A percentile compares a stretch with the other conserved stretches of the same genome.
These are phyloP conservation scores for Themeda triandra DNA, from an alignment of 176 grass and related monocot genomes.

Conservation along the genomic window DNA sequence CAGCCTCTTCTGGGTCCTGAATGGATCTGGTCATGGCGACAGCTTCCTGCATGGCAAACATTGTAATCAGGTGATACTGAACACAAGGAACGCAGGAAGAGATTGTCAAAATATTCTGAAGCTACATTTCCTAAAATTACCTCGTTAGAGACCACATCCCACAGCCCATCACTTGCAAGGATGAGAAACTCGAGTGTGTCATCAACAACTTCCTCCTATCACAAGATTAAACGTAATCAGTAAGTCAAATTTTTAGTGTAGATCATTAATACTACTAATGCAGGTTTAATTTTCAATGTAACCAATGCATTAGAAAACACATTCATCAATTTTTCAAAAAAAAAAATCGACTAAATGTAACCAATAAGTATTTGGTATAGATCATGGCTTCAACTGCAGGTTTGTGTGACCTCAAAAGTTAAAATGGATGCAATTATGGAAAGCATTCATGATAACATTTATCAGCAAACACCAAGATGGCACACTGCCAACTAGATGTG, in stretches of 20 bases:
- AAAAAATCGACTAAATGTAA: not conserved
- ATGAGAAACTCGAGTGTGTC: constrained; percentile 54
- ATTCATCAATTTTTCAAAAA: not conserved
- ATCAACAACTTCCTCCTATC: constrained; percentile 52
- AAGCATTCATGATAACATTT: not conserved
- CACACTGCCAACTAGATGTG: not conserved
- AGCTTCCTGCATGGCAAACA: constrained; percentile 40
- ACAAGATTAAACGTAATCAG: not conserved
- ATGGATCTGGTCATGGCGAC: constrained; percentile 49
- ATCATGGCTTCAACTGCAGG: not conserved
- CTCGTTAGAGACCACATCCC: constrained; percentile 66
- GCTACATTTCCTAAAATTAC: constrained; percentile 14
- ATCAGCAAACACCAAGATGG: not conserved
- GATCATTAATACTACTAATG: not conserved
- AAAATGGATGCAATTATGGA: not conserved
- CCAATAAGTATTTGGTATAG: not conserved
- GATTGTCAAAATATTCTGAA: not conserved
- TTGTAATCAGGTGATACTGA: not conserved
- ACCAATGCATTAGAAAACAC: not conserved
- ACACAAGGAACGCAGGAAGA: not conserved
- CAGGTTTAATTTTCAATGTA: no score
- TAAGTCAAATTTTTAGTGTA: not conserved
- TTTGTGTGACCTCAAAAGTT: not conserved
- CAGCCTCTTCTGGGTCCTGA: constrained; percentile 58
- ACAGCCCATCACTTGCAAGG: constrained; percentile 58